phyloP scores from a whole-genome alignment of 2,329 filamentous ascomycete species.

The Botrytis deweyae region DNA sequence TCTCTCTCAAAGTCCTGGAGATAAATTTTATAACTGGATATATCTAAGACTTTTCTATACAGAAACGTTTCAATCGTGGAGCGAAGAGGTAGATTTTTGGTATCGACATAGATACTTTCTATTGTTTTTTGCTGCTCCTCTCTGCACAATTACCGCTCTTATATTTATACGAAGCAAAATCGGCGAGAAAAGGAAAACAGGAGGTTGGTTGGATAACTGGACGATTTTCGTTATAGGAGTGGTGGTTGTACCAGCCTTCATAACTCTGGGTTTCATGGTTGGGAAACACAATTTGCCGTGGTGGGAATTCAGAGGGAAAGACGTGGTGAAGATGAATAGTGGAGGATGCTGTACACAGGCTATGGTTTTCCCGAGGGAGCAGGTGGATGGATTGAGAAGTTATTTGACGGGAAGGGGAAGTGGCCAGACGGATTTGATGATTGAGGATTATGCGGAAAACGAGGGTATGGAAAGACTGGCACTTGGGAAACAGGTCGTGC shows the following conservation, averaged over 20 bases:
- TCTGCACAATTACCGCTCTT: neutral
- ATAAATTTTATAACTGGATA: slow-evolving; percentile 23
- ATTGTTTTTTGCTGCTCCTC: slow-evolving; percentile 3
- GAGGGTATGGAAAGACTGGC: neutral
- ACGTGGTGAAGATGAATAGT: slow-evolving; percentile 25
- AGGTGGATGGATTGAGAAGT: neutral
- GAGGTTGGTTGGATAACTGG: slow-evolving; percentile 8
- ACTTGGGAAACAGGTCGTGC: slow-evolving; percentile 14
- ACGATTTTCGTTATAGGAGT: slow-evolving; percentile 12
- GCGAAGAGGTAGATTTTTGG: slow-evolving; percentile 20
- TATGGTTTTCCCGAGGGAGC: slow-evolving; percentile 25
- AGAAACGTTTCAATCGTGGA: slow-evolving; percentile 27
- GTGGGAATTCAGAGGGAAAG: neutral
- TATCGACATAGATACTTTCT: slow-evolving; percentile 24
- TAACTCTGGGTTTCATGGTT: slow-evolving; percentile 25
- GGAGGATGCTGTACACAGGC: slow-evolving; percentile 30
- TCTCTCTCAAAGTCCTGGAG: slow-evolving; percentile 6
- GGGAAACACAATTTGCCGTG: slow-evolving; percentile 29
- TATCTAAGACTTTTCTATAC: slow-evolving; percentile 32
- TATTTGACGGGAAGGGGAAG: neutral
- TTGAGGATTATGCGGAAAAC: neutral
- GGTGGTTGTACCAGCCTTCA: slow-evolving; percentile 24
- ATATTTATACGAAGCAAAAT: slow-evolving; percentile 3
- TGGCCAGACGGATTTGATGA: slow-evolving; percentile 10
- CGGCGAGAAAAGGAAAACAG: neutral